These are phyloP conservation scores for Cardamine occulta DNA, from an alignment of 345 rosid genomes.

Conservation along the genomic window DNA sequence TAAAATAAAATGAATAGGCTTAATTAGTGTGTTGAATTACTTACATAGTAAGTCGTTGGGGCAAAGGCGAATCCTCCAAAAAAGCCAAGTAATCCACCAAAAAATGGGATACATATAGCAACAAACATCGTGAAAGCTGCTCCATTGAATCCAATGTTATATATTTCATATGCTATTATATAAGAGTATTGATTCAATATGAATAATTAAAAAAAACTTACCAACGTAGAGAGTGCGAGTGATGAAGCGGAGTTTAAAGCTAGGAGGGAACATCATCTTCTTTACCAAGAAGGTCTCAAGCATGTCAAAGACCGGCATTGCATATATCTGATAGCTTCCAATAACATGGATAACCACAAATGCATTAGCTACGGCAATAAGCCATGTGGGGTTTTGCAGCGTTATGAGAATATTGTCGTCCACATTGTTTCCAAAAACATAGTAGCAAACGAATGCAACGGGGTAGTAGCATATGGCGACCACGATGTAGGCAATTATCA, in stretches of 20 bases:
- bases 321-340: conserved; percentile 85
- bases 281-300: conserved; percentile 70
- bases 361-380: conserved; percentile 69
- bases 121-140: conserved; percentile 75
- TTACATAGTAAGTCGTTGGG: conserved; percentile 78
- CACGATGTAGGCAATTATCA: conserved; percentile 61
- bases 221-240: conserved; percentile 72
- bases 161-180: background rate
- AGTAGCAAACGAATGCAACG: conserved; percentile 71
- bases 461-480: conserved; percentile 87
- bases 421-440: conserved; percentile 57
- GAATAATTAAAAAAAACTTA: conserved; percentile 32
- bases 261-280: conserved; percentile 54
- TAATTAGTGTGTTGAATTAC: background rate
- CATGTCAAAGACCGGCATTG: conserved; percentile 91
- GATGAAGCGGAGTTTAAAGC: conserved; percentile 60
- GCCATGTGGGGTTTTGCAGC: conserved; percentile 67
- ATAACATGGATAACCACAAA: conserved; percentile 84
- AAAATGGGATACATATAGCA: conserved; percentile 72
- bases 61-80: conserved; percentile 93
- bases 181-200: background rate
- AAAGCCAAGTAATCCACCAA: conserved; percentile 78
- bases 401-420: conserved; percentile 74
- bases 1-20: background rate
- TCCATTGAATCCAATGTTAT: conserved; percentile 15